Percentiles rank a stretch among this genome's conserved stretches.
Evolutionary conservation across 179 eudicot genomes (phyloP).

Genomic region (Heliamphora pulchella): DNA sequence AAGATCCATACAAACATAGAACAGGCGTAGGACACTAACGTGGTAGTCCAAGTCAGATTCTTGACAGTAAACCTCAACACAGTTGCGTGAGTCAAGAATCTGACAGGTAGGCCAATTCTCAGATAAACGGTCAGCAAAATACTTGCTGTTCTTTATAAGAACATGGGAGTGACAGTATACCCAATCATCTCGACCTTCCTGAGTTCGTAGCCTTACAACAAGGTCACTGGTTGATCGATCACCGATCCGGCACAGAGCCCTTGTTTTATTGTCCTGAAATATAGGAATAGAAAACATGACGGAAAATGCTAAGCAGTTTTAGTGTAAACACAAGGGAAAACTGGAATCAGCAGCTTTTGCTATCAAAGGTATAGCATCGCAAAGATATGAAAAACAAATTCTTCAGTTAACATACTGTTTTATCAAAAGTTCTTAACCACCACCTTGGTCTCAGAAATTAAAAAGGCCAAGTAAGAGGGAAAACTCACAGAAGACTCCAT

Average conservation of each 20-base stretch:
- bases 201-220: constrained; percentile 71
- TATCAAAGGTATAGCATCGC: not conserved
- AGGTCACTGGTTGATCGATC: constrained; percentile 86
- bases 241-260: constrained; percentile 40
- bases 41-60: constrained; percentile 69
- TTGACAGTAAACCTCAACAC: constrained; percentile 81
- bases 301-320: not conserved
- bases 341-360: not conserved
- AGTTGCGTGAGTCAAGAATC: constrained; percentile 88
- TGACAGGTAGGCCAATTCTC: constrained; percentile 93
- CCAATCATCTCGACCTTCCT: constrained; percentile 88
- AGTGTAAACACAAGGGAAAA: not conserved
- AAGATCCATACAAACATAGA: constrained; percentile 38
- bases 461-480: not conserved
- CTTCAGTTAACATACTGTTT: not conserved
- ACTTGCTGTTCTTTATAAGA: constrained; percentile 60
- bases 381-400: not conserved
- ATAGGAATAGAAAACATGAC: constrained; percentile 4
- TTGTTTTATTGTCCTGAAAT: constrained; percentile 36
- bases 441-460: not conserved
- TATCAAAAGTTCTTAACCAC: not conserved
- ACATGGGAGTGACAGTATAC: constrained; percentile 73
- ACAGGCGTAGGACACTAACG: constrained; percentile 60
- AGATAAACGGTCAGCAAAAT: constrained; percentile 86
- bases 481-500: constrained; percentile 24